Conservation (phyloP, 164 flowering plant genomes). For the Piper longum region DNA sequence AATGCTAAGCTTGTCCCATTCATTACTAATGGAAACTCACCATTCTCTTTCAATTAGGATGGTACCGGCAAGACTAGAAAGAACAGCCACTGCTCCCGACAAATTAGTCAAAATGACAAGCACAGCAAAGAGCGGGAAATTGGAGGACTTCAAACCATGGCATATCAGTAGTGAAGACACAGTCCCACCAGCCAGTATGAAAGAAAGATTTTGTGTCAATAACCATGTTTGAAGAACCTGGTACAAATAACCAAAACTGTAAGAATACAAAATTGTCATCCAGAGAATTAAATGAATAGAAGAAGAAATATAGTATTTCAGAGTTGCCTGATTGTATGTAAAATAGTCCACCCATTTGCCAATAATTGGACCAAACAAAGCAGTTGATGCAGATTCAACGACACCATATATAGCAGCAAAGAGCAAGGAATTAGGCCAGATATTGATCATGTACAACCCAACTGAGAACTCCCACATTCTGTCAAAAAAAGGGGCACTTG, state of each 20-base stretch:
- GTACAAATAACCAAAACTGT: not conserved
- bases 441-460: conserved; percentile 65
- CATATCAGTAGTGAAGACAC: conserved; percentile 36
- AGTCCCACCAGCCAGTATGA: conserved; percentile 58
- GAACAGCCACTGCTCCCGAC: conserved; percentile 70
- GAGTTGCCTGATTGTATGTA: conserved; percentile 48
- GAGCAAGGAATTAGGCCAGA: conserved; percentile 77
- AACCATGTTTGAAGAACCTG: conserved; percentile 82
- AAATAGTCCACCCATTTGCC: conserved; percentile 56
- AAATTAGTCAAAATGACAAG: conserved; percentile 49
- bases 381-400: conserved; percentile 63
- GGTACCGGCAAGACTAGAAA: conserved; percentile 80
- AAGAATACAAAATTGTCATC: not conserved
- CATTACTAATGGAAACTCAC: conserved; percentile 15
- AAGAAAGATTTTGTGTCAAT: conserved; percentile 59
- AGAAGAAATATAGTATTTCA: not conserved
- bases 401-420: conserved; percentile 72
- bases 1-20: not conserved
- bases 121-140: conserved; percentile 26
- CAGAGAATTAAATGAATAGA: not conserved
- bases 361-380: conserved; percentile 58
- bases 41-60: conserved; percentile 90
- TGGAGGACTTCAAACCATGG: conserved; percentile 25
- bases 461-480: conserved; percentile 99
- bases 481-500: conserved; percentile 6